Conservation (phyloP, 2,329 filamentous ascomycete genomes). For the Colletotrichum gigasporum region DNA sequence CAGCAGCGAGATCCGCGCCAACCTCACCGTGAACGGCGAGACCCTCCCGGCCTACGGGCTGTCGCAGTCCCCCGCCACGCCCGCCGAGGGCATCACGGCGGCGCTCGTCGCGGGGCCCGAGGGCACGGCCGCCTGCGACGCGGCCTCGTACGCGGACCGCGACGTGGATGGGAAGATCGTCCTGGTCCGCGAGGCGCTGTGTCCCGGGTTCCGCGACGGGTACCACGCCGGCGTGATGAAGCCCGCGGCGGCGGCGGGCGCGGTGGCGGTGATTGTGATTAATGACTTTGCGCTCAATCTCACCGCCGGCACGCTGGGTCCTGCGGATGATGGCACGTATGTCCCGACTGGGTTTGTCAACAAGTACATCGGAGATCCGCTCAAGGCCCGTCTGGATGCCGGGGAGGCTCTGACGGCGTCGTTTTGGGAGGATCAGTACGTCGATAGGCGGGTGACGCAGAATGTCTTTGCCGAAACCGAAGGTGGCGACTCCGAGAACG, state of each 20-base stretch:
- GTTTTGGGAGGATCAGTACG: slow-evolving; percentile 45
- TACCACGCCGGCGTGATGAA: slow-evolving; percentile 42
- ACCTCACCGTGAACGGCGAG: slow-evolving; percentile 36
- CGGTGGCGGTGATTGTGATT: slow-evolving; percentile 42
- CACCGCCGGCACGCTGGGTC: slow-evolving; percentile 40
- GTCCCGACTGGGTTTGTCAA: slow-evolving; percentile 41
- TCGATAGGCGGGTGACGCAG: slow-evolving; percentile 50
- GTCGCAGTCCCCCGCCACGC: slow-evolving; percentile 43
- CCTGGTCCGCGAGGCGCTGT: slow-evolving; percentile 42
- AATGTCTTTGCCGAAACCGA: slow-evolving; percentile 58
- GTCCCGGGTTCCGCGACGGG: slow-evolving; percentile 39
- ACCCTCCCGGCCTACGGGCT: slow-evolving; percentile 38
- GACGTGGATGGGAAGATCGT: slow-evolving; percentile 42
- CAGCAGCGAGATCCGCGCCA: slow-evolving; percentile 30
- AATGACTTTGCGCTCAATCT: slow-evolving; percentile 41
- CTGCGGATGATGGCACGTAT: slow-evolving; percentile 39
- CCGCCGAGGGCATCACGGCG: slow-evolving; percentile 39
- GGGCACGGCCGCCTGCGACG: slow-evolving; percentile 37
- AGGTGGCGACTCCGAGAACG: slow-evolving; percentile 51
- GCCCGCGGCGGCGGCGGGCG: slow-evolving; percentile 41
- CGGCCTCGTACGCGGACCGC: slow-evolving; percentile 37
- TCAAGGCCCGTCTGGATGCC: slow-evolving; percentile 41
- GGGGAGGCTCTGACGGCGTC: slow-evolving; percentile 45
- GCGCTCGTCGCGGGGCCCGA: slow-evolving; percentile 39
- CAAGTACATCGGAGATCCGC: slow-evolving; percentile 38